Evolutionary conservation across 1,284 basidiomycete genomes (phyloP), one percentile per base, ranked within the genome.

Genomic region (Heterobasidion annosum): DNA sequence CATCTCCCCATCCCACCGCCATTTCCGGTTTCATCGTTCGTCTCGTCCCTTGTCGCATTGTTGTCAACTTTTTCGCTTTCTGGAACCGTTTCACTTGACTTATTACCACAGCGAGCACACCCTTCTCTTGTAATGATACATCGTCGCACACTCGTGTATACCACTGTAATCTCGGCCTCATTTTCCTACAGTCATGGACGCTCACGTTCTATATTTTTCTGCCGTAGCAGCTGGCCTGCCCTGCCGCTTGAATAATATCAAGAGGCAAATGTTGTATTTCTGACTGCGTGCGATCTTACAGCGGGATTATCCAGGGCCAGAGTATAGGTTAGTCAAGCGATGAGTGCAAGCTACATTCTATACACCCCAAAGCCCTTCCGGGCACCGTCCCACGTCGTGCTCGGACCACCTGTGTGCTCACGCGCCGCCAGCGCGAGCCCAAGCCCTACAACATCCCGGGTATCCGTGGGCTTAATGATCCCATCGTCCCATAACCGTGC

Each of bases 401-500:
- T 67, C 48, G 45, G 18, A 10, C n/a, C 45, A 51, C 48, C 62
- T 56, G 2, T 54, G 57, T 32, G 53, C 54, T 19, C 61, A 18
- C 51, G 16, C 54, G 42, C 61, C 12, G 67, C 44, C 35, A 13
- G 74, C 16, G 85, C 87, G 32, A 98, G 78, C 9, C 85, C 91
- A 2, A 98, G 76, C 3, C 93, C 93, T 48, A 97, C 79, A 0
- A 89, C 83, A 68, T 93, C 86, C 50, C 94, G 77, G 0, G 94
- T 98, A 66, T 98, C 93, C n/a, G 80, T 81, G 2, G 94, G 94
- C 60, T 82, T 82, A 67, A 98, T 94, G 59, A 98, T 91, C 1
- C 94, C 94, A 66, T 98, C 94, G 67, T 97, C 94, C 93, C 92
- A 97, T 51, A 98, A 70, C 33, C 93, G 81, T 10, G 94, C 92